Evolutionary conservation across 2,329 filamentous ascomycete genomes (phyloP), one percentile per base, ranked within the genome.

Genomic region (Cladophialophora exuberans): DNA sequence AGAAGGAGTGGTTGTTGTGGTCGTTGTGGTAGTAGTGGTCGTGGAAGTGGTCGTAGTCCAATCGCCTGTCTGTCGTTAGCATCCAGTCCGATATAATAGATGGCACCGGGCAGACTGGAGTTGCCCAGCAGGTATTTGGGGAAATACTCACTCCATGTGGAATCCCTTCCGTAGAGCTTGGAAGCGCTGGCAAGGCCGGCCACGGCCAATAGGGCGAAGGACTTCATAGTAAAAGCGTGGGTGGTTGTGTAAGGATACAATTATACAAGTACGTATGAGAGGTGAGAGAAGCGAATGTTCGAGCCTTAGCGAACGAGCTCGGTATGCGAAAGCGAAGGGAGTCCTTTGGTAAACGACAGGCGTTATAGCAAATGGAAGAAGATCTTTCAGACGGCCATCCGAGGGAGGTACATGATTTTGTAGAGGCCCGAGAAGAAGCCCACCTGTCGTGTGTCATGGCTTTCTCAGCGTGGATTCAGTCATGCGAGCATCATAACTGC

Each of bases 251-350:
- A 20, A 45, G 17, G 31, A 42, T 48, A 28, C 20, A 41, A n/a
- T n/a, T n/a, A n/a, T n/a, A n/a, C n/a, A n/a, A 41, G 13, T 25
- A 15, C 23, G 25, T 54, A 54, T 36, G 28, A 11, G 22, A 25
- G 35, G 13, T n/a, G 20, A 56, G 38, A 55, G 61, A 71, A 67
- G 62, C 59, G 62, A 67, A 52, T 57, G 64, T 56, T 67, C 67
- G 70, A 75, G 76, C 74, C 72, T 68, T 75, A 78, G 69, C 74
- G 73, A 77, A 69, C 65, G 74, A 76, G 73, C 73, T 73, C 71
- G 70, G 65, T 62, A 22, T 60, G 55, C 33, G n/a, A 57, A 55
- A 60, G 45, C 56, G 59, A 62, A 45, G 31, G 54, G 23, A 38
- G 31, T 36, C 35, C 15, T 41, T n/a, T 43, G 30, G 35, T 33